Conservation (phyloP, 2,329 filamentous ascomycete genomes). For the Aureobasidium melanogenum region DNA sequence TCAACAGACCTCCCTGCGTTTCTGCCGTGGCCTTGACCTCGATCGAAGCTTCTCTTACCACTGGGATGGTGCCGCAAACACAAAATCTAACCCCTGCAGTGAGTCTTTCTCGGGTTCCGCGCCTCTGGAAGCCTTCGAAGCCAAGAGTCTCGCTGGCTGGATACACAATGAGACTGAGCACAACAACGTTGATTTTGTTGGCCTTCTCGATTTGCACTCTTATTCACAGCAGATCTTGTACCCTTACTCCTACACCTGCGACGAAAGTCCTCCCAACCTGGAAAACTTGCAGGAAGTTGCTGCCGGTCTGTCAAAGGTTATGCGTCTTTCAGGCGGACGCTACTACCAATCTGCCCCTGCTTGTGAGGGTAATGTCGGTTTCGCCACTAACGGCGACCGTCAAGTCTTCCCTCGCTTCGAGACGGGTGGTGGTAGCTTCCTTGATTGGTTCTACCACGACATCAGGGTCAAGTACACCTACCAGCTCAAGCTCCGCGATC, state of each 20-base stretch:
- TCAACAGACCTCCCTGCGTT: constrained; percentile 70
- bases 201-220: constrained; percentile 81
- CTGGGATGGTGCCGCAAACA: constrained; percentile 60
- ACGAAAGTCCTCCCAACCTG: constrained; percentile 65
- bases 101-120: constrained; percentile 79
- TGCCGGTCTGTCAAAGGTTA: constrained; percentile 78
- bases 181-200: constrained; percentile 68
- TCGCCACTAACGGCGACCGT: constrained; percentile 25
- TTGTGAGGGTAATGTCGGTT: constrained; percentile 65
- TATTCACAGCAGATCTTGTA: constrained; percentile 94
- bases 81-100: constrained; percentile 70
- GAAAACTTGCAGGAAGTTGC: constrained; percentile 91
- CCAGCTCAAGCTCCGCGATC: constrained; percentile 89
- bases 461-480: constrained; percentile 75
- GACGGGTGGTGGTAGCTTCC: constrained; percentile 69
- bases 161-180: constrained; percentile 65
- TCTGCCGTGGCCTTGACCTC: constrained; percentile 81
- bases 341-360: constrained; percentile 61
- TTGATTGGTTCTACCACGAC: constrained; percentile 95
- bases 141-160: constrained; percentile 69
- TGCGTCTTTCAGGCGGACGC: constrained; percentile 58
- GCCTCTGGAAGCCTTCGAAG: constrained; percentile 77
- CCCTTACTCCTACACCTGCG: constrained; percentile 82
- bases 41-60: constrained; percentile 79
- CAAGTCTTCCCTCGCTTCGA: constrained; percentile 51